Evolutionary conservation across 495 filamentous ascomycete species (phyloP).

Genomic region (Pyronema domesticum): DNA sequence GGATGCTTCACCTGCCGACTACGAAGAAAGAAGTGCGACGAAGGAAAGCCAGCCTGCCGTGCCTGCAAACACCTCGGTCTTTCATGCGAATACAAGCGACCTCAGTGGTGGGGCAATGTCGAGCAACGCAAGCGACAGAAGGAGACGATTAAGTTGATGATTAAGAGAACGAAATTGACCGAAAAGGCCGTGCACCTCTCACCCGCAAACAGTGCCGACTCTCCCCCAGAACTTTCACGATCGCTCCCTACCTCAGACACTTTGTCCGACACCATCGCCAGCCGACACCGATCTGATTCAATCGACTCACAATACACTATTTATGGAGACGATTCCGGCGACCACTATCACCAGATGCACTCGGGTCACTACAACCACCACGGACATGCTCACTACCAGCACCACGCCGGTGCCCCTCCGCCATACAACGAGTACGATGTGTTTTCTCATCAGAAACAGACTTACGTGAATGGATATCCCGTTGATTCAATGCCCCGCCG

Average conservation of each 20-base stretch:
- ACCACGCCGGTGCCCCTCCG: constrained; percentile 29
- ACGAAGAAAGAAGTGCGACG: constrained; percentile 94
- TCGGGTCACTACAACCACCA: constrained; percentile 38
- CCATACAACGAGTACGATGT: constrained; percentile 87
- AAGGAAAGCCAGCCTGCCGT: constrained; percentile 66
- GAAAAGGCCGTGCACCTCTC: constrained; percentile 51
- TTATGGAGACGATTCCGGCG: constrained; percentile 13
- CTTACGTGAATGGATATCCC: constrained; percentile 62
- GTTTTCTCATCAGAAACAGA: constrained; percentile 61
- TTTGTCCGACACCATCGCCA: constrained; percentile 48
- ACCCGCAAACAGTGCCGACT: constrained; percentile 36
- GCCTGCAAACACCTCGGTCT: constrained; percentile 80
- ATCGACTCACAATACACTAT: constrained; percentile 59
- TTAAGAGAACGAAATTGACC: constrained; percentile 84
- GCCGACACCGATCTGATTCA: constrained; percentile 52
- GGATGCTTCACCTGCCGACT: constrained; percentile 96
- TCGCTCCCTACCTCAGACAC: constrained; percentile 65
- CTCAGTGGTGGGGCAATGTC: constrained; percentile 90
- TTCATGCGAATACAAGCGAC: constrained; percentile 85
- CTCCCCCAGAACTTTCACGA: constrained; percentile 64
- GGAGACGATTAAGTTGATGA: constrained; percentile 88
- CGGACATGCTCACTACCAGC: constrained; percentile 30
- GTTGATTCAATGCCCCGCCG: constrained; percentile 35
- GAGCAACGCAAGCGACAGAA: constrained; percentile 73
- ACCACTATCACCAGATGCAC: constrained; percentile 29